A percentile compares a stretch with the other conserved stretches of the same genome.
Conservation (phyloP, 352 stramenopile species). For the Globisporangium cederbergense region DNA sequence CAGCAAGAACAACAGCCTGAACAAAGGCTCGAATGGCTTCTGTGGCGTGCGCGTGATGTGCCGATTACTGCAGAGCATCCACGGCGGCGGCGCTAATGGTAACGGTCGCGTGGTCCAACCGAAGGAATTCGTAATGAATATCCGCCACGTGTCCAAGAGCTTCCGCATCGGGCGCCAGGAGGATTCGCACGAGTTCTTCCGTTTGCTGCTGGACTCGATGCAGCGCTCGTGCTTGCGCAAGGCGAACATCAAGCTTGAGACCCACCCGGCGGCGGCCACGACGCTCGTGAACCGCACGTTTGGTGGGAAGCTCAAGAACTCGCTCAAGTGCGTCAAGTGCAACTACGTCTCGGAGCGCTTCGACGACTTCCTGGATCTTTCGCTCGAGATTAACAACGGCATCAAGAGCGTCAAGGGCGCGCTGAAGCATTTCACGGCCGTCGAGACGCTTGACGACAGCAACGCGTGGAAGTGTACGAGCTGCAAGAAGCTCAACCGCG, state of each 20-base stretch:
- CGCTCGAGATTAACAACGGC: conserved; percentile 78
- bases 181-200: conserved; percentile 92
- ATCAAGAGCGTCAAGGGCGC: conserved; percentile 73
- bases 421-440: conserved; percentile 78
- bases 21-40: conserved; percentile 27
- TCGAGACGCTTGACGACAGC: conserved; percentile 75
- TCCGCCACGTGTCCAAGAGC: conserved; percentile 78
- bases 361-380: conserved; percentile 89
- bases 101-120: conserved; percentile 57
- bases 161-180: conserved; percentile 89
- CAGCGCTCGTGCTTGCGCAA: conserved; percentile 71
- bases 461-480: conserved; percentile 87
- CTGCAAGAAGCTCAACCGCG: conserved; percentile 72
- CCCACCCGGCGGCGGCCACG: conserved; percentile 47
- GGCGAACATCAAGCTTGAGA: conserved; percentile 71
- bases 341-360: conserved; percentile 72
- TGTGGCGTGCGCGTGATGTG: conserved; percentile 64
- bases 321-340: conserved; percentile 85
- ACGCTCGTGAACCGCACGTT: conserved; percentile 86
- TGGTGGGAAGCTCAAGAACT: conserved; percentile 77
- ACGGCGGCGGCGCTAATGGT: conserved; percentile 24
- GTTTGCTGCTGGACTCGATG: conserved; percentile 84
- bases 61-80: conserved; percentile 61
- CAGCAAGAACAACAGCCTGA: conserved; percentile 24
- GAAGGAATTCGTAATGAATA: conserved; percentile 82